Evolutionary conservation across 1,139 yeast species (phyloP).

Genomic region (Debaryomyces sp.): DNA sequence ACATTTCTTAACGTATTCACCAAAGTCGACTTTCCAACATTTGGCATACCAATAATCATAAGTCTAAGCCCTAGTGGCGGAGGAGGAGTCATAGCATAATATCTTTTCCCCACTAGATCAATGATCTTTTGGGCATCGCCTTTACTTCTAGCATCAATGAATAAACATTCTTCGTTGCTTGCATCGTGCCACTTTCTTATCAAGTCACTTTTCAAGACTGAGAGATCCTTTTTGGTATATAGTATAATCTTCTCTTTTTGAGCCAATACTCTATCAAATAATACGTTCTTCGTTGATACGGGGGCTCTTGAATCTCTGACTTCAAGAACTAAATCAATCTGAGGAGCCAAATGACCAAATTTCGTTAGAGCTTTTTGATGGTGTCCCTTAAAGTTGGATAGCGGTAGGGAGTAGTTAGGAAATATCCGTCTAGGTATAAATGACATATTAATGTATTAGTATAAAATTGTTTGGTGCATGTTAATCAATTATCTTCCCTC

Average conservation of each 20-base stretch:
- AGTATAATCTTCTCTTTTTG: constrained; percentile 61
- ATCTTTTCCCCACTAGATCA: constrained; percentile 47
- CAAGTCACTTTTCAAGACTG: constrained; percentile 33
- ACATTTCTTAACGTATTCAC: constrained; percentile 71
- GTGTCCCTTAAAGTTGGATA: constrained; percentile 89
- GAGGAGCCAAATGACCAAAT: constrained; percentile 74
- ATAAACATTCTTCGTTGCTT: constrained; percentile 54
- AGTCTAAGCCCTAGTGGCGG: constrained; percentile 83
- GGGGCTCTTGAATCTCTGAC: constrained; percentile 92
- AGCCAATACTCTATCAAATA: constrained; percentile 70
- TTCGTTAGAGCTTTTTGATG: constrained; percentile 78
- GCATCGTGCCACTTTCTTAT: constrained; percentile 56
- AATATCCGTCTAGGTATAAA: constrained; percentile 50
- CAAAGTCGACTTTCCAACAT: constrained; percentile 95
- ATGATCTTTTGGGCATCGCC: constrained; percentile 56
- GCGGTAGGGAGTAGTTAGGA: constrained; percentile 69
- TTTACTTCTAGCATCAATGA: constrained; percentile 60
- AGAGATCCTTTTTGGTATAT: constrained; percentile 69
- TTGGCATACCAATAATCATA: constrained; percentile 92
- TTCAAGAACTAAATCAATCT: constrained; percentile 79
- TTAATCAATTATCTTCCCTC: constrained; percentile 1
- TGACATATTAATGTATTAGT: constrained; percentile 29
- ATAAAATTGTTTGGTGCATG: background rate
- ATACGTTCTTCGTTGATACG: constrained; percentile 73
- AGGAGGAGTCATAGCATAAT: constrained; percentile 53